Evolutionary conservation across 2,329 filamentous ascomycete genomes (phyloP).

Genomic region (Hymenoscyphus albidus): DNA sequence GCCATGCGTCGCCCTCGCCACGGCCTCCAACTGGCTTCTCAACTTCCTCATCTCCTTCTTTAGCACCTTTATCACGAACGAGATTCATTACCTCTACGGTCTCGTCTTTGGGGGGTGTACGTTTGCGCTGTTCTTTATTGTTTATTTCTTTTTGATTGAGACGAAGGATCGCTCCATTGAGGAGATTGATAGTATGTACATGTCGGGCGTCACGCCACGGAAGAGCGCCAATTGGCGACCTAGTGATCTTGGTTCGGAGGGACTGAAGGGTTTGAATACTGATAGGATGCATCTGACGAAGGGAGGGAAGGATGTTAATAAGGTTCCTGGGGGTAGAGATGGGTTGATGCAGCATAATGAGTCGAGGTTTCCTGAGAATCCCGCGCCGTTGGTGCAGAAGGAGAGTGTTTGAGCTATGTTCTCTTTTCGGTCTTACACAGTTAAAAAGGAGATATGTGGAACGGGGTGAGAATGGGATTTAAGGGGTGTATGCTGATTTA

Average conservation of each 20-base stretch:
- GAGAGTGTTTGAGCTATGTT: background rate
- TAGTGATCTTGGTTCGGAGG: conserved; percentile 18
- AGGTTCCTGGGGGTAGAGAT: conserved; percentile 2
- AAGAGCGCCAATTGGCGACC: conserved; percentile 33
- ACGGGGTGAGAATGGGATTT: no score
- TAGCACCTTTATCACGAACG: conserved; percentile 70
- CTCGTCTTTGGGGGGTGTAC: conserved; percentile 72
- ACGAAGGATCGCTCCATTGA: conserved; percentile 70
- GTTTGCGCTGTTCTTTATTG: conserved; percentile 58
- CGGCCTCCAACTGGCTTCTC: conserved; percentile 63
- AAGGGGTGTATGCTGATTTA: no score
- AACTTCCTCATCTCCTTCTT: conserved; percentile 72
- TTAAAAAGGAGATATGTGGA: no score
- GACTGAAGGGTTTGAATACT: conserved; percentile 7
- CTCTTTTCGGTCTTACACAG: no score
- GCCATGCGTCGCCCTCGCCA: conserved; percentile 56
- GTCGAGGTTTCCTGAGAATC: conserved; percentile 18
- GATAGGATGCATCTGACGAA: conserved; percentile 1
- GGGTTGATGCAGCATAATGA: conserved; percentile 25
- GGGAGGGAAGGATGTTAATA: conserved; percentile 13
- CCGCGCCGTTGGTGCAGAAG: background rate
- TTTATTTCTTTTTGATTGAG: conserved; percentile 77
- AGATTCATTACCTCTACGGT: conserved; percentile 61
- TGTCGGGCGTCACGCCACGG: conserved; percentile 44
- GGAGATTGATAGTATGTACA: conserved; percentile 78